Percentiles rank a stretch among this genome's conserved stretches.
These are phyloP conservation scores for Neurospora intermedia DNA, from an alignment of 495 filamentous ascomycete species.

Conservation along the genomic window DNA sequence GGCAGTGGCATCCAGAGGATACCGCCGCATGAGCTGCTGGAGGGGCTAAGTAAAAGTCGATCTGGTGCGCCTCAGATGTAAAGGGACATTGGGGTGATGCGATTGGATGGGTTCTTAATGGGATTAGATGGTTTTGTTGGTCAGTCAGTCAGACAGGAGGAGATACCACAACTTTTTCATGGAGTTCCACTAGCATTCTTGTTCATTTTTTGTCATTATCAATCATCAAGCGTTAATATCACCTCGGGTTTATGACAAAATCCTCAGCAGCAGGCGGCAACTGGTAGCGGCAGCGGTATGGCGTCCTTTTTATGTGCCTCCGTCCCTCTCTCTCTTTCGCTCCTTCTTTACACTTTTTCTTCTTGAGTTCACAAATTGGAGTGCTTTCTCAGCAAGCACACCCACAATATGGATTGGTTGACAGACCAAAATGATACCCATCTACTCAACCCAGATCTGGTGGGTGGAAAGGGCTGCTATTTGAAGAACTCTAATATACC, in stretches of 20 bases:
- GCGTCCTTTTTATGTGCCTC: not conserved
- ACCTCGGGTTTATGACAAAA: not conserved
- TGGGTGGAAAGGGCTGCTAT: not conserved
- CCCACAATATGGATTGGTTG: not conserved
- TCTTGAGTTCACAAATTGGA: not conserved
- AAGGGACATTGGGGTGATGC: not conserved
- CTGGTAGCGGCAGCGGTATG: not conserved
- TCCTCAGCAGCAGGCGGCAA: not conserved
- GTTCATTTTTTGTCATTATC: not conserved
- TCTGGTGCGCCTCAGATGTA: constrained; percentile 33
- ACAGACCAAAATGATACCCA: not conserved
- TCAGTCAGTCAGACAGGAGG: not conserved
- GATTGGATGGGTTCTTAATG: not conserved
- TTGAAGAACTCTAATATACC: not conserved
- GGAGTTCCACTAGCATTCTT: not conserved
- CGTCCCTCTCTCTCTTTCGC: not conserved
- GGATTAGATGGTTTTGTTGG: not conserved
- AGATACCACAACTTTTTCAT: not conserved
- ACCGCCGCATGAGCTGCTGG: constrained; percentile 73
- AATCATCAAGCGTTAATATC: not conserved
- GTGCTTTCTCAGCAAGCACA: not conserved
- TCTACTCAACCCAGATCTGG: not conserved
- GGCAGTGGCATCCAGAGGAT: constrained; percentile 66
- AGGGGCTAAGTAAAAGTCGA: constrained; percentile 28
- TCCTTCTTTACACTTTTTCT: not conserved